phyloP scores from a whole-genome alignment of 208 protist species.

The Crithidia mellificae region DNA sequence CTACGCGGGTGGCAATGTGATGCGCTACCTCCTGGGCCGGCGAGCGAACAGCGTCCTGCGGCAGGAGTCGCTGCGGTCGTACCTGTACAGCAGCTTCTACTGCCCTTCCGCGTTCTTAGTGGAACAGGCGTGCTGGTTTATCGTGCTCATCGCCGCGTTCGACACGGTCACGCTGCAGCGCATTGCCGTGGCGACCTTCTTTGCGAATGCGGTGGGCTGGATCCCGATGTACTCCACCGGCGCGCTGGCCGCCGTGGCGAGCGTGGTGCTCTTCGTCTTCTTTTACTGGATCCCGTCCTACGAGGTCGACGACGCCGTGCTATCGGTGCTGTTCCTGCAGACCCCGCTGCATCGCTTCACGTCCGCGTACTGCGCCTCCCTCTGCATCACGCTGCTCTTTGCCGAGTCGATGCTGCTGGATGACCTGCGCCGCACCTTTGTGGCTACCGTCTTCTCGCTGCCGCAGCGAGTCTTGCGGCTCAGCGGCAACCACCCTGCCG shows the following conservation, averaged over 20 bases:
- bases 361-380: conserved; percentile 41
- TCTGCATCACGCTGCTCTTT: conserved; percentile 39
- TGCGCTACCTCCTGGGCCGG: conserved; percentile 30
- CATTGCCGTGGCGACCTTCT: conserved; percentile 30
- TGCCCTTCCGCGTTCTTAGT: conserved; percentile 38
- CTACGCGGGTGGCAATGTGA: conserved; percentile 16
- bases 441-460: conserved; percentile 21
- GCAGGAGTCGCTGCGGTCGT: conserved; percentile 34
- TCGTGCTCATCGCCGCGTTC: conserved; percentile 5
- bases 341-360: conserved; percentile 12
- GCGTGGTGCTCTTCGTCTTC: conserved; percentile 17
- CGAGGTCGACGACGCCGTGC: conserved; percentile 23
- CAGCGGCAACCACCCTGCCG: conserved; percentile 5
- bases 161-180: conserved; percentile 35
- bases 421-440: conserved; percentile 27
- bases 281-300: conserved; percentile 28
- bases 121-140: conserved; percentile 42
- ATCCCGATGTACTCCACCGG: conserved; percentile 26
- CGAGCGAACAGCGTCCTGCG: conserved; percentile 9
- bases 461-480: conserved; percentile 32
- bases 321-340: conserved; percentile 14
- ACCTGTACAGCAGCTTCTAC: conserved; percentile 35
- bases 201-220: conserved; percentile 26
- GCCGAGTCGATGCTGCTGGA: conserved; percentile 33
- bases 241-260: conserved; percentile 12